These are phyloP conservation scores for Pseudoperonospora humuli DNA, from an alignment of 352 stramenopile species.

Conservation along the genomic window DNA sequence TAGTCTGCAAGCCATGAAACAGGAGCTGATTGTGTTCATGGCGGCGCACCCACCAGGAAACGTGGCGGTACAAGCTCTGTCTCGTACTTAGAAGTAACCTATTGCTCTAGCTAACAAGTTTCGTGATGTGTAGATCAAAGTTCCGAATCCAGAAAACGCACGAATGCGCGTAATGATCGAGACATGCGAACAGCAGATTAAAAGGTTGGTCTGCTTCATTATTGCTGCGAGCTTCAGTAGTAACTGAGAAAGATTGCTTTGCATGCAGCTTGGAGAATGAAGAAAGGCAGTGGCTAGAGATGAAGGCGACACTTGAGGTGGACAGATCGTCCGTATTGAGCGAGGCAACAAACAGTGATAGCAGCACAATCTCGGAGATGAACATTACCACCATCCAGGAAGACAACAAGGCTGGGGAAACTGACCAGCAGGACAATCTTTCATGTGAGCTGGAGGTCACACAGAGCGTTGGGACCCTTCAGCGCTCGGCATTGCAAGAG, in stretches of 20 bases:
- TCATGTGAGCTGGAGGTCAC: conserved; percentile 39
- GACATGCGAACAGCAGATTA: conserved; percentile 35
- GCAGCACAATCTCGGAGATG: background rate
- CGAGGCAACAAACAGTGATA: conserved; percentile 4
- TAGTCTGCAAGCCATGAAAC: conserved; percentile 55
- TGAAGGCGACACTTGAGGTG: conserved; percentile 32
- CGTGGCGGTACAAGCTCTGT: conserved; percentile 24
- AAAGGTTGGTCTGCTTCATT: conserved; percentile 18
- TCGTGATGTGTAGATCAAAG: conserved; percentile 22
- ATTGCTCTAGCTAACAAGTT: background rate
- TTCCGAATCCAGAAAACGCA: conserved; percentile 58
- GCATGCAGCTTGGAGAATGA: conserved; percentile 35
- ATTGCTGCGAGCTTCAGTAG: background rate
- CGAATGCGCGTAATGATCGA: conserved; percentile 44
- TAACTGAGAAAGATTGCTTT: background rate
- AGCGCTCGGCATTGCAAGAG: conserved; percentile 37
- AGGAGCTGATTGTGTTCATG: conserved; percentile 57
- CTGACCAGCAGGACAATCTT: conserved; percentile 8
- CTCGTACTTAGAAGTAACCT: background rate
- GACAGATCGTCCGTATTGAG: conserved; percentile 10
- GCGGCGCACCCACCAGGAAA: conserved; percentile 36
- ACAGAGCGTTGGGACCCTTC: conserved; percentile 35
- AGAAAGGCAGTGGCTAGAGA: conserved; percentile 43
- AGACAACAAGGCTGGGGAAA: background rate
- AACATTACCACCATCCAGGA: background rate